Base-by-base conservation (phyloP, 176 grass and related monocot species). In the Dendrocalamus sinicus region DNA sequence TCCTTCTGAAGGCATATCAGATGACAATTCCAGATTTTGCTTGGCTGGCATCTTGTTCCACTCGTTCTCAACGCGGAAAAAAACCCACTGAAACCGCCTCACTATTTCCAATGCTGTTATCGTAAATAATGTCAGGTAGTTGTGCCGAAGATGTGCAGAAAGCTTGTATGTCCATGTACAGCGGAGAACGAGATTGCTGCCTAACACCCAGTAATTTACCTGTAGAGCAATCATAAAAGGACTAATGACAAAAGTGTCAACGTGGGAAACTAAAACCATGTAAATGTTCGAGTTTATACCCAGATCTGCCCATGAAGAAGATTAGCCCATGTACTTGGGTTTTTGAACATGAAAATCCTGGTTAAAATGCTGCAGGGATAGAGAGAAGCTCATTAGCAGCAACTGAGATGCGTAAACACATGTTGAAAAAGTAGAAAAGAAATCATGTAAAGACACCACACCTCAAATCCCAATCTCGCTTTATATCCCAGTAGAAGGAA, bases 81-180 rank as follows among this genome's bases (percentile, higher is more conserved):
- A 98, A 6, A 98, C 83, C 96, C 96, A 98, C 62, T 98, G 96
- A 74, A 92, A 98, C 77, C 96, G 91, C 68, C 96, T 82, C 81
- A 89, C 67, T 78, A 98, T 94, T 64, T 98, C 96, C 47, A 98
- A 58, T 30, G 96, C 93, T 48, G 88, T 77, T 75, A 98, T 95
- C 12, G 90, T 73, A 84, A 98, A 98, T n/a, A 98, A 66, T 13
- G 96, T 95, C 45, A 98, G 70, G 86, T 98, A 95, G 70, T 98
- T 98, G 80, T 95, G 96, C 78, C 96, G 86, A 67, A 98, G 93
- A 98, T 98, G 96, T 7, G 96, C 96, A 0, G 96, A 98, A 3
- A 98, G 96, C 87, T 98, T 98, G 90, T 98, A 98, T 26, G 96
- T 98, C 96, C 96, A 95, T 28, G 91, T 98, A 71, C 96, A 98